Percentiles rank a stretch among this genome's conserved stretches.
phyloP scores from a whole-genome alignment of 2,329 filamentous ascomycete genomes.

The Alternaria gaisen region DNA sequence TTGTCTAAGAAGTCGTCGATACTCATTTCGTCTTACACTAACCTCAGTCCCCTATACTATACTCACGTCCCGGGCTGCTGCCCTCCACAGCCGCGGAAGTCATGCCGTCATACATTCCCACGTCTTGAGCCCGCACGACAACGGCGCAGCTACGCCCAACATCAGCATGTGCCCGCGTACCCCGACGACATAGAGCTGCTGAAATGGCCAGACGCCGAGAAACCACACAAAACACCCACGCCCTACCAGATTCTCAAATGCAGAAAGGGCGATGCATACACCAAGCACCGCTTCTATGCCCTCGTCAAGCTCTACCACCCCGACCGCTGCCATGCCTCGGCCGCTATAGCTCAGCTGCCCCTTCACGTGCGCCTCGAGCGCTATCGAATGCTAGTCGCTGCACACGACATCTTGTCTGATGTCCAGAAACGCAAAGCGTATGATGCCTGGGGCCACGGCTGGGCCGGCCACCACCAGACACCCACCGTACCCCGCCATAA shows the following conservation, averaged over 20 bases:
- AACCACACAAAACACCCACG: slow-evolving; percentile 65
- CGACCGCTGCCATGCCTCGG: slow-evolving; percentile 64
- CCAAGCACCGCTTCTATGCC: slow-evolving; percentile 84
- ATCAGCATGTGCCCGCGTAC: slow-evolving; percentile 23
- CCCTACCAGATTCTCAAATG: slow-evolving; percentile 88
- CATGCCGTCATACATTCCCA: slow-evolving; percentile 52
- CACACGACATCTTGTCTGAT: slow-evolving; percentile 87
- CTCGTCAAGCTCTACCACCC: slow-evolving; percentile 97
- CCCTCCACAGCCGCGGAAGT: slow-evolving; percentile 32
- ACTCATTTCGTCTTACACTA: slow-evolving; percentile 31
- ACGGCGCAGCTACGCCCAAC: slow-evolving; percentile 42
- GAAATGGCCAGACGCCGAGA: slow-evolving; percentile 45
- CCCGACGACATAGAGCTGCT: slow-evolving; percentile 33
- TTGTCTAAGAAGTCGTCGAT: slow-evolving; percentile 43
- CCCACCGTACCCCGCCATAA: slow-evolving; percentile 32
- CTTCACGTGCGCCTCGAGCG: slow-evolving; percentile 78
- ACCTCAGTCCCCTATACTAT: slow-evolving; percentile 27
- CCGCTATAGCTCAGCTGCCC: slow-evolving; percentile 58
- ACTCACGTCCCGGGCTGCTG: slow-evolving; percentile 32
- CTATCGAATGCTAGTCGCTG: slow-evolving; percentile 86
- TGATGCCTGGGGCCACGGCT: slow-evolving; percentile 82
- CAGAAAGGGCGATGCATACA: slow-evolving; percentile 72
- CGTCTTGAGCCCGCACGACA: slow-evolving; percentile 30
- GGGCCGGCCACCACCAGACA: slow-evolving; percentile 60
- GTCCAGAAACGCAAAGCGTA: slow-evolving; percentile 81